Conservation (phyloP, 2,329 filamentous ascomycete genomes). For the Xylariaceae sp. region DNA sequence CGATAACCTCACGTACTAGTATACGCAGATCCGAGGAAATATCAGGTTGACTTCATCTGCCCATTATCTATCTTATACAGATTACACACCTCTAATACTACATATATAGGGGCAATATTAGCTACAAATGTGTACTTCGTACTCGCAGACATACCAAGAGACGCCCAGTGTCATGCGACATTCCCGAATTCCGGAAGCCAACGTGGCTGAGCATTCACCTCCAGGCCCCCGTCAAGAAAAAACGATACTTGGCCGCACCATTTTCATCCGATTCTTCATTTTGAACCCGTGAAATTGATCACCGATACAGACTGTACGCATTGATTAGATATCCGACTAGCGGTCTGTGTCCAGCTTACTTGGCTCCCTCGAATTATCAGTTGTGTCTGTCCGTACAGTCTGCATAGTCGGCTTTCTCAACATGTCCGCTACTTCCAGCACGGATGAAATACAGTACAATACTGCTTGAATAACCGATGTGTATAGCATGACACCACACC, state of each 20-base stretch:
- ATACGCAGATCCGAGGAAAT: no score
- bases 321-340: neutral
- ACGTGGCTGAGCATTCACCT: constrained; percentile 14
- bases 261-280: neutral
- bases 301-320: no score
- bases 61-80: no score
- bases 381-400: neutral
- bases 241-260: neutral
- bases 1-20: no score
- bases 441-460: neutral
- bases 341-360: neutral
- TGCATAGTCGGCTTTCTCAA: neutral
- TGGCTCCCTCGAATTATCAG: neutral
- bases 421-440: neutral
- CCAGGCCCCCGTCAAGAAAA: neutral
- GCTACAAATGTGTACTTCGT: no score
- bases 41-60: no score
- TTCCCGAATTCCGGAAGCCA: neutral
- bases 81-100: no score
- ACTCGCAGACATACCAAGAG: neutral
- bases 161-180: neutral
- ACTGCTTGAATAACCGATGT: neutral
- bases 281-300: neutral
- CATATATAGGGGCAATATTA: neutral
- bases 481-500: constrained; percentile 1